These are phyloP conservation scores for Kockovaella imperatae DNA, from an alignment of 768 basidiomycete genomes.

Conservation along the genomic window DNA sequence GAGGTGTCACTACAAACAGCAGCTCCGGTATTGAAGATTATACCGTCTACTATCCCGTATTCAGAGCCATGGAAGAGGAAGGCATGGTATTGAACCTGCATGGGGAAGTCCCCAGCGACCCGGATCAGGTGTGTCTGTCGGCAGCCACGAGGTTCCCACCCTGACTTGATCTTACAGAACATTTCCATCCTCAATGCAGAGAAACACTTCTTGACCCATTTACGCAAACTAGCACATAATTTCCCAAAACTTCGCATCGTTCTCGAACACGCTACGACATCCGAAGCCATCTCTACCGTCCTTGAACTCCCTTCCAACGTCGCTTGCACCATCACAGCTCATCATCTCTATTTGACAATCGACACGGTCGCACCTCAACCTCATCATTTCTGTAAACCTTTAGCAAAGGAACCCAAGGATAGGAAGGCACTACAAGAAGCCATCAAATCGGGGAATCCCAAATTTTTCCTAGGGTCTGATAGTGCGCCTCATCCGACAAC, in stretches of 20 bases:
- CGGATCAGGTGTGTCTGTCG: slow-evolving; percentile 50
- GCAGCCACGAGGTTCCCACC: background rate
- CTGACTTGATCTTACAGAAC: slow-evolving; percentile 49
- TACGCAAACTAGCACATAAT: slow-evolving; percentile 65
- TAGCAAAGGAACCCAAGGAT: slow-evolving; percentile 93
- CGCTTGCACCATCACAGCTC: slow-evolving; percentile 93
- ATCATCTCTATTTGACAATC: slow-evolving; percentile 86
- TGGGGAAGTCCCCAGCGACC: slow-evolving; percentile 87
- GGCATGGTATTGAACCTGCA: slow-evolving; percentile 95
- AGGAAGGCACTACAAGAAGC: slow-evolving; percentile 70
- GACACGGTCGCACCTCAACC: slow-evolving; percentile 96
- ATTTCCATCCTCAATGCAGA: slow-evolving; percentile 92
- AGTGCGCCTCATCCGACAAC: slow-evolving; percentile 77
- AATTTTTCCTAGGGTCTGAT: slow-evolving; percentile 96
- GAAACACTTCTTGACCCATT: slow-evolving; percentile 75
- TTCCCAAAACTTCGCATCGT: slow-evolving; percentile 92
- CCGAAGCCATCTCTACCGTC: slow-evolving; percentile 55
- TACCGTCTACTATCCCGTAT: slow-evolving; percentile 83
- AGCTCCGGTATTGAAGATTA: slow-evolving; percentile 95
- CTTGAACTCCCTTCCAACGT: slow-evolving; percentile 61
- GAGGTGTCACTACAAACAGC: slow-evolving; percentile 95
- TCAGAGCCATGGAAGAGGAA: slow-evolving; percentile 85
- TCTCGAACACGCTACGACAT: slow-evolving; percentile 91
- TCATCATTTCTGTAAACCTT: slow-evolving; percentile 94
- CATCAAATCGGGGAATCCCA: slow-evolving; percentile 69